Conservation (phyloP, 352 stramenopile genomes). For the Pseudoperonospora humuli region DNA sequence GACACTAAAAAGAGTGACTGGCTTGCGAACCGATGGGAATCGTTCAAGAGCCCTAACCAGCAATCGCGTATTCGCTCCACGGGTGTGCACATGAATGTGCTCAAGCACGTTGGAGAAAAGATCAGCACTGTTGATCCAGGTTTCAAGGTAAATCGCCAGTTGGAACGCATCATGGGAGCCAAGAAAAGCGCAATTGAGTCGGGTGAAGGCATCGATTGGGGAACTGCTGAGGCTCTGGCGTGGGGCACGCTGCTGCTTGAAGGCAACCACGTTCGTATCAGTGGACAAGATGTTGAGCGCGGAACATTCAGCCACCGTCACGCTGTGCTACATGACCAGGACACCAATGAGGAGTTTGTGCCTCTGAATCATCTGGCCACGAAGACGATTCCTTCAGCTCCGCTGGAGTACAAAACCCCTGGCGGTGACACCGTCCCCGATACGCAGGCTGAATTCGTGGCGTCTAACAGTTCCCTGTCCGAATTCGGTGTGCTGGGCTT, state of each 20-base stretch:
- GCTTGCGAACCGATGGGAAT: conserved; percentile 92
- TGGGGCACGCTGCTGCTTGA: conserved; percentile 93
- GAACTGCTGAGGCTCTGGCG: conserved; percentile 92
- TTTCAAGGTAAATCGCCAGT: conserved; percentile 90
- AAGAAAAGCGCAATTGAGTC: conserved; percentile 78
- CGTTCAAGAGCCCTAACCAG: conserved; percentile 95
- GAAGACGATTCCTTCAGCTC: conserved; percentile 40
- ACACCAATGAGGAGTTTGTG: conserved; percentile 91
- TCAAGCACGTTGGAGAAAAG: conserved; percentile 88
- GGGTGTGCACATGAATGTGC: conserved; percentile 88
- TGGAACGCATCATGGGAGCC: conserved; percentile 90
- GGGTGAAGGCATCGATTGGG: conserved; percentile 91
- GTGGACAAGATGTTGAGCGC: conserved; percentile 94
- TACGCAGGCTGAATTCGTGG: conserved; percentile 89
- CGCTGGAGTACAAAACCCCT: conserved; percentile 41
- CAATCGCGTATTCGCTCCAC: conserved; percentile 87
- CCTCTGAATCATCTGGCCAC: conserved; percentile 89
- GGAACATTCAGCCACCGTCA: conserved; percentile 90
- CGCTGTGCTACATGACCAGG: conserved; percentile 92
- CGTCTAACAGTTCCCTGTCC: conserved; percentile 91
- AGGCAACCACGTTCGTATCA: conserved; percentile 84
- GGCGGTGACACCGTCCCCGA: conserved; percentile 28
- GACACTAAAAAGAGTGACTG: conserved; percentile 90
- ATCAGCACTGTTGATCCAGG: conserved; percentile 74
- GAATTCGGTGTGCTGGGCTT: conserved; percentile 96